Evolutionary conservation across 768 basidiomycete species (phyloP).

Genomic region (Kwoniella pini): DNA sequence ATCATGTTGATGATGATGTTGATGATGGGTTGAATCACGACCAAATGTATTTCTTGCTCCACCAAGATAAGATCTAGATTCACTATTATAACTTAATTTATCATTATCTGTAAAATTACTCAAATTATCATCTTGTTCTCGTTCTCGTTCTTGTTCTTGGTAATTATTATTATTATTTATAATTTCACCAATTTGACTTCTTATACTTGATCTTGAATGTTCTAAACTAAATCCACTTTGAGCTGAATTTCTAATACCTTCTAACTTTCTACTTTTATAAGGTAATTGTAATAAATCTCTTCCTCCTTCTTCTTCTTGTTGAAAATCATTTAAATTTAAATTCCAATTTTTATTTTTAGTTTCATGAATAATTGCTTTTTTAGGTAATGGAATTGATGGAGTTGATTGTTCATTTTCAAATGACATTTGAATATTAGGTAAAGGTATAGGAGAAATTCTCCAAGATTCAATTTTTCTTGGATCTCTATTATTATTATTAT

Average conservation of each 20-base stretch:
- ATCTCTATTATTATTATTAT: too few species aligned
- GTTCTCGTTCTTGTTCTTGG: background rate
- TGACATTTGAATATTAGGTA: conserved; percentile 1
- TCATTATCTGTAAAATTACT: too few species aligned
- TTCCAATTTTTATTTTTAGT: too few species aligned
- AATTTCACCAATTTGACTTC: conserved; percentile 1
- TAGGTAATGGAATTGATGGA: background rate
- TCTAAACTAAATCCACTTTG: conserved; percentile 1
- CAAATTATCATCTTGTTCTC: background rate
- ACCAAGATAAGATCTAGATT: too few species aligned
- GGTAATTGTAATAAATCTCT: too few species aligned
- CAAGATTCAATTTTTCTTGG: background rate
- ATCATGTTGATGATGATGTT: too few species aligned
- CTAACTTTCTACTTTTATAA: background rate
- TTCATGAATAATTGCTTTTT: too few species aligned
- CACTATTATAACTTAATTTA: too few species aligned
- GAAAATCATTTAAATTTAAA: too few species aligned
- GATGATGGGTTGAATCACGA: too few species aligned
- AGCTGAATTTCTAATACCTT: background rate
- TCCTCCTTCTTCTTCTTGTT: too few species aligned
- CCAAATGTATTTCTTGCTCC: too few species aligned
- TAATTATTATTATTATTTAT: background rate
- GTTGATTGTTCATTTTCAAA: background rate
- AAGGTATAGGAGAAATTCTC: conserved; percentile 3
- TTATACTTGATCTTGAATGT: background rate